A percentile compares a stretch with the other conserved stretches of the same genome.
phyloP scores from a whole-genome alignment of 1,284 basidiomycete genomes.

The Ganoderma sinense region DNA sequence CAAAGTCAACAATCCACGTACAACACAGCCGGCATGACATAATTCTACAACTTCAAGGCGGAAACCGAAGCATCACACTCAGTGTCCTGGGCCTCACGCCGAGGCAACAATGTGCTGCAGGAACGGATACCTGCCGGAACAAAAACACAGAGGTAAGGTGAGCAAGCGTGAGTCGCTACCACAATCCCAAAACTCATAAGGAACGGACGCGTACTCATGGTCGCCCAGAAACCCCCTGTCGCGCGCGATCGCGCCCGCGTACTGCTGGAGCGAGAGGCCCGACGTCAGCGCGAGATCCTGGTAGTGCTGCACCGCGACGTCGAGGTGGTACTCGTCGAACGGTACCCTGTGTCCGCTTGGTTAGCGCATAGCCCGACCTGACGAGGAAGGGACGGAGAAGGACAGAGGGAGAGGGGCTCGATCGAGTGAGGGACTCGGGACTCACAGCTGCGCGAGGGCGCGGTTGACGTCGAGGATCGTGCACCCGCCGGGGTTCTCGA shows the following conservation, averaged over 20 bases:
- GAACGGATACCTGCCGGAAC: slow-evolving; percentile 15
- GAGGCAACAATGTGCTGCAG: slow-evolving; percentile 15
- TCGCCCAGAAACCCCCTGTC: slow-evolving; percentile 19
- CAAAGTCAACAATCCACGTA: background rate
- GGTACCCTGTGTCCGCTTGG: slow-evolving; percentile 31
- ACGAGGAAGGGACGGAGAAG: too few relatives aligned
- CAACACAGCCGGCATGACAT: background rate
- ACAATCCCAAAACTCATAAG: background rate
- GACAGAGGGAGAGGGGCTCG: too few relatives aligned
- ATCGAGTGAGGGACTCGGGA: background rate
- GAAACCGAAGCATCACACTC: background rate
- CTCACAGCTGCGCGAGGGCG: slow-evolving; percentile 41
- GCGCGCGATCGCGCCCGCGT: slow-evolving; percentile 9
- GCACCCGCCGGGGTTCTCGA: slow-evolving; percentile 41
- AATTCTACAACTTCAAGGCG: background rate
- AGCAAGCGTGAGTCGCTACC: background rate
- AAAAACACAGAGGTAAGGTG: too few relatives aligned
- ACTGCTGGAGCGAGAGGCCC: slow-evolving; percentile 28
- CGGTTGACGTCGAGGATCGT: slow-evolving; percentile 45
- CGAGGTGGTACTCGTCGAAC: slow-evolving; percentile 34
- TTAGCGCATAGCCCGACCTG: background rate
- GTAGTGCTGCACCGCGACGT: slow-evolving; percentile 39
- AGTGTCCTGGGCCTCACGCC: background rate
- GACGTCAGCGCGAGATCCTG: slow-evolving; percentile 38
- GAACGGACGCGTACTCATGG: slow-evolving; percentile 13